These are phyloP conservation scores for Aspergillus vadensis DNA, from an alignment of 2,329 filamentous ascomycete species.

Conservation along the genomic window DNA sequence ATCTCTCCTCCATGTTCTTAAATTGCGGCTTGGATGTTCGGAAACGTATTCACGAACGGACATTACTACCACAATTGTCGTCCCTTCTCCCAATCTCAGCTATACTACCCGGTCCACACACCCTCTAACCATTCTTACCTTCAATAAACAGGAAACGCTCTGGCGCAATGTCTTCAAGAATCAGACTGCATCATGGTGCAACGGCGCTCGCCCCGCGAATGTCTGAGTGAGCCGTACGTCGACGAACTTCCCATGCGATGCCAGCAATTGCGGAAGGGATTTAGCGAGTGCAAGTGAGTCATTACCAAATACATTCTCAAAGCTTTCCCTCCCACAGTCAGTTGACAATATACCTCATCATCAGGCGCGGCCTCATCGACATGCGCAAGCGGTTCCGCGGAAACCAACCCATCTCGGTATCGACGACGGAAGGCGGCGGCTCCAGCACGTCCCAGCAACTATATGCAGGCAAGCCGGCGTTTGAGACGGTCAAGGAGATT, in stretches of 20 bases:
- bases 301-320: neutral
- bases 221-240: constrained; percentile 77
- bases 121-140: constrained; percentile 21
- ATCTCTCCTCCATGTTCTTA: neutral
- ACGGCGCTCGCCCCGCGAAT: constrained; percentile 82
- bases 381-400: constrained; percentile 98
- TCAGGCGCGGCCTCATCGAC: constrained; percentile 81
- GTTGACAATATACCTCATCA: neutral
- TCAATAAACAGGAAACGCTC: constrained; percentile 69
- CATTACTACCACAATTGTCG: neutral
- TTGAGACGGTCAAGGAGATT: constrained; percentile 65
- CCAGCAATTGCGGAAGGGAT: constrained; percentile 89
- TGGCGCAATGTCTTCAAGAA: constrained; percentile 92
- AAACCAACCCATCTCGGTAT: constrained; percentile 78
- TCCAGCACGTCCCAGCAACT: constrained; percentile 62
- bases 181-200: constrained; percentile 96
- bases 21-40: neutral
- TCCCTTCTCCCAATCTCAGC: neutral
- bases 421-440: constrained; percentile 61
- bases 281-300: constrained; percentile 80
- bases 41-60: no score
- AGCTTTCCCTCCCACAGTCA: no score
- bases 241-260: constrained; percentile 83
- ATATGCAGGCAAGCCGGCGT: constrained; percentile 76
- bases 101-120: neutral